These are phyloP conservation scores for Diaporthe australafricana DNA, from an alignment of 2,329 filamentous ascomycete species.

Conservation along the genomic window DNA sequence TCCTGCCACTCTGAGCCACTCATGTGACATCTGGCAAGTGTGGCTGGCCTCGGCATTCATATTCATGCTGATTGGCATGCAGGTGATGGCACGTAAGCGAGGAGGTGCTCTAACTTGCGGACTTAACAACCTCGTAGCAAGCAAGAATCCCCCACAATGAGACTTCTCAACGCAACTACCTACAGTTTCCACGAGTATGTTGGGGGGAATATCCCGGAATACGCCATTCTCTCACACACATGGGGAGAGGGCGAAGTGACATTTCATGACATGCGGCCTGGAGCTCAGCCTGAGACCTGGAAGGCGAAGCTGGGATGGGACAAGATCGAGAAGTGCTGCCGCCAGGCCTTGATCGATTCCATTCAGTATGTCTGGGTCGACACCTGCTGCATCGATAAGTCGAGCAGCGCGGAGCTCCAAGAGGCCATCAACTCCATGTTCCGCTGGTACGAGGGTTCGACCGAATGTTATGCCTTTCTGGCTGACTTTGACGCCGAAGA, in stretches of 20 bases:
- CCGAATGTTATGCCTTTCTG: conserved; percentile 14
- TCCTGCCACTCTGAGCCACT: too few relatives aligned
- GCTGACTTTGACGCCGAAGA: neutral
- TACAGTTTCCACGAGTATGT: neutral
- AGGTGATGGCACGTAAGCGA: neutral
- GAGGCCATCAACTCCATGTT: conserved; percentile 29
- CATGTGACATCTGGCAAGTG: too few relatives aligned
- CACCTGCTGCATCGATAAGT: conserved; percentile 31
- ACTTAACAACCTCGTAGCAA: neutral
- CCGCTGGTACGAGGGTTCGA: conserved; percentile 6
- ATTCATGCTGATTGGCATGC: neutral
- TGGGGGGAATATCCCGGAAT: neutral
- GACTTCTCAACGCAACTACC: neutral
- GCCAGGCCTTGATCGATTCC: neutral
- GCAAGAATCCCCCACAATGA: neutral
- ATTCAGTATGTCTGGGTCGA: conserved; percentile 22
- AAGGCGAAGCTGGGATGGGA: neutral
- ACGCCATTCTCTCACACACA: conserved; percentile 9
- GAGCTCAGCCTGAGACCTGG: neutral
- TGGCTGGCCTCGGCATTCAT: neutral
- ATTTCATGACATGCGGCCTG: neutral
- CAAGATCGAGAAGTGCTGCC: neutral
- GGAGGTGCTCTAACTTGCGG: neutral
- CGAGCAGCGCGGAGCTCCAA: conserved; percentile 1
- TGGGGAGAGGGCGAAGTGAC: neutral